These are phyloP conservation scores for Xanthoconium purpureum DNA, from an alignment of 768 basidiomycete genomes.

Conservation along the genomic window DNA sequence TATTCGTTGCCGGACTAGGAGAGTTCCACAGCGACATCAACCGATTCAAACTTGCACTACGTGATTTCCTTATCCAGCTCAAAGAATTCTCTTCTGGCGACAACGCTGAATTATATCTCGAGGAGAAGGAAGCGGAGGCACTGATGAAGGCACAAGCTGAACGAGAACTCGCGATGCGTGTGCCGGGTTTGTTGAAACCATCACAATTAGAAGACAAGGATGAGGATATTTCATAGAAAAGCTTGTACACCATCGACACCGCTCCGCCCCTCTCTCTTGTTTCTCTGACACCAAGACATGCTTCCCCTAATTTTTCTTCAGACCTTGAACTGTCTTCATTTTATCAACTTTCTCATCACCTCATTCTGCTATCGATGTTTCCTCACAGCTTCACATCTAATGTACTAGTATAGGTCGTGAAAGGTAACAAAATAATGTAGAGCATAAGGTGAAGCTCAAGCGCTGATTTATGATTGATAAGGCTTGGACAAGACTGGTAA, in stretches of 20 bases:
- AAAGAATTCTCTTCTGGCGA: constrained; percentile 95
- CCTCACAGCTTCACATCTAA: constrained; percentile 34
- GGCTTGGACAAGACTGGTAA: constrained; percentile 4
- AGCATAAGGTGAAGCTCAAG: constrained; percentile 18
- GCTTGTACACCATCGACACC: constrained; percentile 27
- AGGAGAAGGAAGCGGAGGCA: constrained; percentile 90
- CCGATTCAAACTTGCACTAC: constrained; percentile 89
- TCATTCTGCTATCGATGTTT: constrained; percentile 32
- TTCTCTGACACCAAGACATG: constrained; percentile 30
- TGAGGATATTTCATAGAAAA: constrained; percentile 57
- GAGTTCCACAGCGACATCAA: constrained; percentile 78
- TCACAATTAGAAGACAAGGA: constrained; percentile 93
- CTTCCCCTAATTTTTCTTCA: constrained; percentile 16
- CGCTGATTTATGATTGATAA: constrained; percentile 9
- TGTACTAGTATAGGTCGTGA: constrained; percentile 36
- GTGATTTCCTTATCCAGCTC: constrained; percentile 96
- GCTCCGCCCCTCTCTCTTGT: constrained; percentile 29
- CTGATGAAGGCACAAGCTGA: constrained; percentile 78
- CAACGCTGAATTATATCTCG: constrained; percentile 86
- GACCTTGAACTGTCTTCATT: constrained; percentile 30
- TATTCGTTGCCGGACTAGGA: constrained; percentile 64
- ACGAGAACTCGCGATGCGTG: constrained; percentile 84
- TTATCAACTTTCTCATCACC: constrained; percentile 16
- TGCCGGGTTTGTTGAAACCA: constrained; percentile 98
- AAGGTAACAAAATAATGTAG: constrained; percentile 31